Evolutionary conservation across 2,329 filamentous ascomycete species (phyloP), one percentile per base, ranked within the genome.

Genomic region (Orbilia oligospora): DNA sequence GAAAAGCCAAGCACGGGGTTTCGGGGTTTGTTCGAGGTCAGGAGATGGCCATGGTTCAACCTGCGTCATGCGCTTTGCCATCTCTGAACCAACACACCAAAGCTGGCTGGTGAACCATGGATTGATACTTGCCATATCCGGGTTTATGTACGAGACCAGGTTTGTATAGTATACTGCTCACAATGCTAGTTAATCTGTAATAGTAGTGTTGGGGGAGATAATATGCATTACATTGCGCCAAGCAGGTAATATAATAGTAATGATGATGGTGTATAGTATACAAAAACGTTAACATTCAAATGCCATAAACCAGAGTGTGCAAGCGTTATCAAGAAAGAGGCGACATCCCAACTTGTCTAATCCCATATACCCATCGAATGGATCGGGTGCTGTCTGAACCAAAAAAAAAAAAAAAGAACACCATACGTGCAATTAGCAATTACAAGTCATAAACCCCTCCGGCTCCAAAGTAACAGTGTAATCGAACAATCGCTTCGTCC

Each of bases 1-100:
- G 51, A 5, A 64, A 30, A 49, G 71, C 71, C 65, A 70, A 70
- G 56, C 56, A 61, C 56, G 51, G 48, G 48, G 71, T 75, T 75
- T 75, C 46, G 46, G 53, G 10, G 18, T 14, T 73, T 73, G 41
- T 2, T 8, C 6, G 53, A 65, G 61, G 63, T 69, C 71, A 75
- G 64, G 64, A 75, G 64, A 72, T 64, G 24, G 10, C 12, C 5
- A n/a, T 41, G 12, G 38, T 22, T 22, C 46, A 22, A 18, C 66
- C 64, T 61, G 51, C 66, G 67, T 71, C 51, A 71, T 65, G 38
- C 10, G 36, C 36, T 38, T 38, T 38, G 36, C 55, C n/a, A 46
- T 46, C 68, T 53, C 27, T 30, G 24, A 27, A 14, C 24, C 16
- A 48, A 18, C 55, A n/a, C 55, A 30, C 58, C 44, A 5, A 30